Evolutionary conservation across 2,329 filamentous ascomycete genomes (phyloP).

Genomic region (Amauroascus niger): DNA sequence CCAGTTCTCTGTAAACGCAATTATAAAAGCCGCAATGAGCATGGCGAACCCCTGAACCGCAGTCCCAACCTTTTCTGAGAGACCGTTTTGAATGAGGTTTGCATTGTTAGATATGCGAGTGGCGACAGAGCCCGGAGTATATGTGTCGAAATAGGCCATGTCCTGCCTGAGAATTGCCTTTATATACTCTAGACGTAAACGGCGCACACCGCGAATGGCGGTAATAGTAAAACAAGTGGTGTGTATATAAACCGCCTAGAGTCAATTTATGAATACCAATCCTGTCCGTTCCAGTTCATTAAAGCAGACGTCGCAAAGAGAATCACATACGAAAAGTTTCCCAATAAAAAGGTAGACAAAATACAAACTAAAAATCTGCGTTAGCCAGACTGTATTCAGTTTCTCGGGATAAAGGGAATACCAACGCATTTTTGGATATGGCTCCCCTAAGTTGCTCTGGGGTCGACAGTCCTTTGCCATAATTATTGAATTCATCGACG

Average conservation of each 20-base stretch:
- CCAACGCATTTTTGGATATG: conserved; percentile 30
- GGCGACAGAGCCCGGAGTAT: conserved; percentile 19
- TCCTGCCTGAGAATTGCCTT: conserved; percentile 20
- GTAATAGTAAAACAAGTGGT: conserved; percentile 44
- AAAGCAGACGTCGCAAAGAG: too few species aligned
- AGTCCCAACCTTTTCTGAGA: conserved; percentile 20
- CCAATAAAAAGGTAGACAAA: conserved; percentile 62
- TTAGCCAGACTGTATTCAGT: neutral
- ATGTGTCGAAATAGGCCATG: conserved; percentile 25
- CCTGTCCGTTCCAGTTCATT: too few species aligned
- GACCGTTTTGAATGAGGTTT: conserved; percentile 18
- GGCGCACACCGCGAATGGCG: conserved; percentile 24
- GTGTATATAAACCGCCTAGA: conserved; percentile 53
- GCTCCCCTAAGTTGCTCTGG: conserved; percentile 32
- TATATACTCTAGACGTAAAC: conserved; percentile 21
- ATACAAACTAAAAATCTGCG: conserved; percentile 42
- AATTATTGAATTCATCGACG: conserved; percentile 40
- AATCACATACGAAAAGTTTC: conserved; percentile 31
- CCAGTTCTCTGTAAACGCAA: conserved; percentile 36
- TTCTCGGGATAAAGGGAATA: too few species aligned
- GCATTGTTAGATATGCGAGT: conserved; percentile 21
- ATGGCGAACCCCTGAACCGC: conserved; percentile 16
- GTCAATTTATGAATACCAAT: conserved; percentile 22
- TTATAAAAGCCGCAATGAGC: conserved; percentile 33
- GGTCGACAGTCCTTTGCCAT: conserved; percentile 26